phyloP scores from a whole-genome alignment of 2,329 filamentous ascomycete genomes.

The Colletotrichum cereale region DNA sequence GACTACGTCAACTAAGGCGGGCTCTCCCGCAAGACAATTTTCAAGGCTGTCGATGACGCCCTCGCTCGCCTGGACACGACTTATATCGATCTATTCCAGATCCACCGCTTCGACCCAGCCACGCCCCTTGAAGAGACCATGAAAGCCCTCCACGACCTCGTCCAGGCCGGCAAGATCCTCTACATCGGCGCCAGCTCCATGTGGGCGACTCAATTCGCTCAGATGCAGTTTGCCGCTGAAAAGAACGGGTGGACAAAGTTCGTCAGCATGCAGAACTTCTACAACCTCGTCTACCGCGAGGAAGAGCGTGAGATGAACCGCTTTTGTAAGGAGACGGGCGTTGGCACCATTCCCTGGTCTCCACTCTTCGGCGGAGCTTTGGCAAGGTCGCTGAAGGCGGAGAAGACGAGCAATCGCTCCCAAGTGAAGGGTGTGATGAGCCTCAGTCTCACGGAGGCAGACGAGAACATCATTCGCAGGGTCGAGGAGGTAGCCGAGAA shows the following conservation, averaged over 20 bases:
- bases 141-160: conserved; percentile 70
- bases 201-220: conserved; percentile 37
- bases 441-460: conserved; percentile 10
- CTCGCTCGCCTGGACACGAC: conserved; percentile 58
- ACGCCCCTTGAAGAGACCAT: conserved; percentile 70
- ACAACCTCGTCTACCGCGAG: conserved; percentile 69
- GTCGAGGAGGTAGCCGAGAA: conserved; percentile 35
- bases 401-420: conserved; percentile 8
- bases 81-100: conserved; percentile 67
- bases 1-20: conserved; percentile 55
- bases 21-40: conserved; percentile 39
- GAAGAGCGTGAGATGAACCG: conserved; percentile 64
- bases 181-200: conserved; percentile 41
- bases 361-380: conserved; percentile 33
- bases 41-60: conserved; percentile 59
- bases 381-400: conserved; percentile 9
- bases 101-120: conserved; percentile 70
- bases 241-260: conserved; percentile 69
- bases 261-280: conserved; percentile 68
- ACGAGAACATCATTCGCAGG: conserved; percentile 32
- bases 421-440: neutral
- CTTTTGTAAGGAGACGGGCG: conserved; percentile 56
- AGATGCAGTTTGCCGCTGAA: conserved; percentile 64
- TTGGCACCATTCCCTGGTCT: conserved; percentile 47
- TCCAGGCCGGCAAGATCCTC: conserved; percentile 66